These are phyloP conservation scores for Gossypium anomalum DNA, from an alignment of 345 rosid genomes.

Conservation along the genomic window DNA sequence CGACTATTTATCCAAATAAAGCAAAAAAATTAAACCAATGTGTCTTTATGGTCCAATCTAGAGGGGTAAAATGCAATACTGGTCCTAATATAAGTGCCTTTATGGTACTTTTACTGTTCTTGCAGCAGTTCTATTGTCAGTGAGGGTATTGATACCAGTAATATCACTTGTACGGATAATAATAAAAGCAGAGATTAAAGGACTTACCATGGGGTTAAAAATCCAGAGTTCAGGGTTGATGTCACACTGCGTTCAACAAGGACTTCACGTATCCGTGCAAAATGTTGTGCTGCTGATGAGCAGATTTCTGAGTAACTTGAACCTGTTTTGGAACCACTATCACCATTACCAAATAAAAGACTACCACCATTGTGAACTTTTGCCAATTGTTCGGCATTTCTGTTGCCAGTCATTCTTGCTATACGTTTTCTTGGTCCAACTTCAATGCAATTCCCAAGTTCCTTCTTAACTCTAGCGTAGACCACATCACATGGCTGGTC, in stretches of 20 bases:
- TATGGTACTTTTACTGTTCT: no score
- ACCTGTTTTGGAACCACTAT: conserved; percentile 46
- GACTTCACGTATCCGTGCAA: conserved; percentile 86
- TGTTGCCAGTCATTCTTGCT: conserved; percentile 58
- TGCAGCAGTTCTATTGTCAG: not conserved
- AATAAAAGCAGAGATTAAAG: not conserved
- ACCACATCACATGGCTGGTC: conserved; percentile 72
- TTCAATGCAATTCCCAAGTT: conserved; percentile 60
- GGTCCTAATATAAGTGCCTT: no score
- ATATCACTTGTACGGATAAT: conserved; percentile 4
- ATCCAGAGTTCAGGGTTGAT: conserved; percentile 86
- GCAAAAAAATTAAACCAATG: not conserved
- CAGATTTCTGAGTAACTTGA: conserved; percentile 85
- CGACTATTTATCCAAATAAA: conserved; percentile 42
- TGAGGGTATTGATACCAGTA: not conserved
- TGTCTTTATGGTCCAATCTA: no score
- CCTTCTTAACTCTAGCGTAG: conserved; percentile 59
- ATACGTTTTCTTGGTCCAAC: conserved; percentile 70
- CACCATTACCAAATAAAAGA: conserved; percentile 56
- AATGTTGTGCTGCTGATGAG: conserved; percentile 83
- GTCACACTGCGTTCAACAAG: conserved; percentile 89
- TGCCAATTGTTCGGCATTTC: conserved; percentile 46
- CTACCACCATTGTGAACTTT: conserved; percentile 56
- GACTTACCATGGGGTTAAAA: conserved; percentile 85
- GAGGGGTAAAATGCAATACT: no score